Evolutionary conservation across 257 asterid species (phyloP), one percentile per base, ranked within the genome.

Genomic region (Solanum habrochaites): DNA sequence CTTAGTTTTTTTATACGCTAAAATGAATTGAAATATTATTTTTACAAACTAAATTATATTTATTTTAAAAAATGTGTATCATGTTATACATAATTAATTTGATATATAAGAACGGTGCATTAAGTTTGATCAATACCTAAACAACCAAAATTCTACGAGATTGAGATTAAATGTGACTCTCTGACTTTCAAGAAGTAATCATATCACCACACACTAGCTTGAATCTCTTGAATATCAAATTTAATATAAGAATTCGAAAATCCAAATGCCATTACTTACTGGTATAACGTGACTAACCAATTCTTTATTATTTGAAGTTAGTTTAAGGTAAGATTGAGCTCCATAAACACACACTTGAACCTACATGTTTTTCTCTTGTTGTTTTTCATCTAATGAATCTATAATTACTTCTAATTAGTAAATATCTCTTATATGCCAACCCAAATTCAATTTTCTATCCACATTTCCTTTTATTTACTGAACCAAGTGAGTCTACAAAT

Each of bases 251-350:
- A n/a, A 77, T n/a, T 77, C 8, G 11, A 10, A 42, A 43, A 77
- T 77, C n/a, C 60, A n/a, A 77, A 77, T 77, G 83, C 83, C 42
- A 77, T n/a, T 42, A 52, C 16, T 52, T 77, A 42, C n/a, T 42
- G 4, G n/a, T 40, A 35, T 62, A 86, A n/a, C 83, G 31, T 83
- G 77, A 87, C 87, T 83, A 83, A 66, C 84, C n/a, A n/a, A 56
- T 32, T 31, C 56, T 12, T 29, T 69, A 78, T 58, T 49, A n/a
- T 80, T 70, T 27, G 85, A 82, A 83, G 87, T 87, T 83, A 10
- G 87, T n/a, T 83, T 83, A 83, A 83, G 85, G 87, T 87, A 71
- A n/a, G n/a, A 87, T 42, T 87, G 89, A 87, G 78, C 89, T 64
- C 60, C 77, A 45, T n/a, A 83, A 90, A 90, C 89, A n/a, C n/a